Conservation (phyloP, 2,329 filamentous ascomycete genomes). For the Sporothrix sp. region DNA sequence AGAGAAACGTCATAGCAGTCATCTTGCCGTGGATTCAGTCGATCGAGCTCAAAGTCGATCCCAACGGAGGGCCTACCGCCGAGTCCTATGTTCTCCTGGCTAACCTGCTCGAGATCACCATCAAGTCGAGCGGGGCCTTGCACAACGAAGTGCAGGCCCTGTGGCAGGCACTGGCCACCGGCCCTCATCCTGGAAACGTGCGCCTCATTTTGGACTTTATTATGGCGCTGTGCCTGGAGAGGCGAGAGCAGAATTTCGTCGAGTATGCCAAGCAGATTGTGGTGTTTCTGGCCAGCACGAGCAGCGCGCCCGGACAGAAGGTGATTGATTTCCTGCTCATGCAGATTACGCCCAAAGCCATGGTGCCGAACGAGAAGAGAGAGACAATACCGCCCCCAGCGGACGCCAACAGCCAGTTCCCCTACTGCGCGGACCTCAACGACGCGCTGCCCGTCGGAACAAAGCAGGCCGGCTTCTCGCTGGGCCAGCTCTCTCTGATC, state of each 20-base stretch:
- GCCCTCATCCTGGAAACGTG: slow-evolving; percentile 87
- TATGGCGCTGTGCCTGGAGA: slow-evolving; percentile 84
- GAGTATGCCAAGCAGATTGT: slow-evolving; percentile 97
- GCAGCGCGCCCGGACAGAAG: slow-evolving; percentile 65
- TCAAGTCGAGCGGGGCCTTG: slow-evolving; percentile 75
- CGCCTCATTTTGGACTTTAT: slow-evolving; percentile 93
- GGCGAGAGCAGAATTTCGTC: slow-evolving; percentile 94
- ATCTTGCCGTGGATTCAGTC: slow-evolving; percentile 94
- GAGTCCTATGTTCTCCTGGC: slow-evolving; percentile 90
- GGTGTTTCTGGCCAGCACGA: slow-evolving; percentile 82
- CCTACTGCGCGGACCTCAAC: slow-evolving; percentile 80
- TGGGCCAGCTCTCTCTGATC: slow-evolving; percentile 88
- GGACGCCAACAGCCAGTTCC: slow-evolving; percentile 62
- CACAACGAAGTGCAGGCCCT: slow-evolving; percentile 96
- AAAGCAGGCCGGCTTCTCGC: slow-evolving; percentile 84
- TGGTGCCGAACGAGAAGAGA: slow-evolving; percentile 83
- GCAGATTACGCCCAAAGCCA: slow-evolving; percentile 89
- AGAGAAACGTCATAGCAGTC: slow-evolving; percentile 88
- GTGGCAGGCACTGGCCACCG: slow-evolving; percentile 92
- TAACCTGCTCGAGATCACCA: slow-evolving; percentile 92
- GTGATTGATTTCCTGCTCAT: slow-evolving; percentile 89
- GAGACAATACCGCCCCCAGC: slow-evolving; percentile 43
- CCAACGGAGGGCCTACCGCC: slow-evolving; percentile 80
- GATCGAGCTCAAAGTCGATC: slow-evolving; percentile 84
- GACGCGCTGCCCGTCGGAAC: slow-evolving; percentile 74